Conservation (phyloP, 2,329 filamentous ascomycete genomes). For the Colletotrichum sp. region DNA sequence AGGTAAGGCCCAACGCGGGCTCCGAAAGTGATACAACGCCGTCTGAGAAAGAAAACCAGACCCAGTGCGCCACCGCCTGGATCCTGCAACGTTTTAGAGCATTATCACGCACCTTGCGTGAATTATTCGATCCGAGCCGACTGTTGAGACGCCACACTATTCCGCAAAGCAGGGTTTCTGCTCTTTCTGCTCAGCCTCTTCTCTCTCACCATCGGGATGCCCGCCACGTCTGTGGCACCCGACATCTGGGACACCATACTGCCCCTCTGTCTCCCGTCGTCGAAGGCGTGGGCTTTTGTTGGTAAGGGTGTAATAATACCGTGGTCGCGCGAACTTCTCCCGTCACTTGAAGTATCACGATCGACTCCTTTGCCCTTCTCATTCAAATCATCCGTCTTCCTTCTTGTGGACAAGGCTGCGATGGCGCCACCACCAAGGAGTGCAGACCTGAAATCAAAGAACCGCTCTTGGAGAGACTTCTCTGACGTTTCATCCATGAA, state of each 20-base stretch:
- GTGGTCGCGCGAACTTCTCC: not conserved
- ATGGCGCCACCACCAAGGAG: conserved; percentile 5
- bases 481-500: conserved; percentile 52
- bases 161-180: not conserved
- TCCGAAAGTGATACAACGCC: not conserved
- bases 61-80: not conserved
- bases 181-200: conserved; percentile 9
- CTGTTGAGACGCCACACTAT: conserved; percentile 11
- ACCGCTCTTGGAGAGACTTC: conserved; percentile 34
- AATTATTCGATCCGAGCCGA: conserved; percentile 14
- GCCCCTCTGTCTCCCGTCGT: not conserved
- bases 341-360: conserved; percentile 4
- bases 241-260: conserved; percentile 10
- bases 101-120: not conserved
- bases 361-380: conserved; percentile 21
- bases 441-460: conserved; percentile 28
- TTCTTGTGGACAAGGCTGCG: not conserved
- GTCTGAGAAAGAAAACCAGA: not conserved
- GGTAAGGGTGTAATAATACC: not conserved
- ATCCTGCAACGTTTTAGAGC: not conserved
- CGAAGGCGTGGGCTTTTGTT: not conserved
- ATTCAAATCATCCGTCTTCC: conserved; percentile 1
- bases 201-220: conserved; percentile 10
- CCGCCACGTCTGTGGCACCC: not conserved
- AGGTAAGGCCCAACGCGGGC: not conserved